Base-by-base conservation (phyloP, 1,284 basidiomycete species). In the Apiotrichum montevideense region DNA sequence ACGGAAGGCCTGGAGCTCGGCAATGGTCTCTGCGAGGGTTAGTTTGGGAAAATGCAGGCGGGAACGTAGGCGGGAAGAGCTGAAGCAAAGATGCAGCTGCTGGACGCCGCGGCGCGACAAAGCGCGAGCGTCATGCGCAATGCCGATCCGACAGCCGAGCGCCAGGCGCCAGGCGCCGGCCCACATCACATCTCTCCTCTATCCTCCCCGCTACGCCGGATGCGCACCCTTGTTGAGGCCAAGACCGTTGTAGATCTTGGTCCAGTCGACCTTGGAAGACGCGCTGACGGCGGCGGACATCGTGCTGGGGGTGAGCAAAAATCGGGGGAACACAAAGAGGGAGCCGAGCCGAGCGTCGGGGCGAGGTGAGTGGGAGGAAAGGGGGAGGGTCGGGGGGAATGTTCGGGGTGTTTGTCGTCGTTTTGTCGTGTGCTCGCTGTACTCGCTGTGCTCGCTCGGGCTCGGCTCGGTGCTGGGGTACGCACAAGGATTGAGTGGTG, bases 1-100 rank as follows among this genome's bases (percentile, higher is more conserved):
- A 77, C 96, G 88, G 87, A 99, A 98, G 46, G 90, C 88, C 77
- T 91, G 88, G 59, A 99, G 84, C 62, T 90, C 80, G 57, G 88
- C 80, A 69, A 95, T 81, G 68, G 93, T 94, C 80, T 95, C 90
- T 94, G 77, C 40, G 34, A 15, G 35, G 35, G 48, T 13, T n/a
- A 14, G 34, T 54, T 32, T 8, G 35, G 11, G 35, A 52, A 6
- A 37, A 33, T 21, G 9, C 41, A 15, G 15, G 44, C n/a, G 13
- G 37, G 37, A 13, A 13, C 13, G 9, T 39, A 13, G 9, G 37
- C 37, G 37, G 37, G 37, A 13, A 39, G 37, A 39, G 21, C 21
- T 21, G 21, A 21, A 21, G 21, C 21, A 21, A 21, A 21, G 21
- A 21, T 21, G 21, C 21, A 21, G 21, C 21, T 21, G 21, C 21